A percentile compares a stretch with the other conserved stretches of the same genome.
Conservation (phyloP, 2,329 filamentous ascomycete genomes). For the Achaetomium macrosporum region DNA sequence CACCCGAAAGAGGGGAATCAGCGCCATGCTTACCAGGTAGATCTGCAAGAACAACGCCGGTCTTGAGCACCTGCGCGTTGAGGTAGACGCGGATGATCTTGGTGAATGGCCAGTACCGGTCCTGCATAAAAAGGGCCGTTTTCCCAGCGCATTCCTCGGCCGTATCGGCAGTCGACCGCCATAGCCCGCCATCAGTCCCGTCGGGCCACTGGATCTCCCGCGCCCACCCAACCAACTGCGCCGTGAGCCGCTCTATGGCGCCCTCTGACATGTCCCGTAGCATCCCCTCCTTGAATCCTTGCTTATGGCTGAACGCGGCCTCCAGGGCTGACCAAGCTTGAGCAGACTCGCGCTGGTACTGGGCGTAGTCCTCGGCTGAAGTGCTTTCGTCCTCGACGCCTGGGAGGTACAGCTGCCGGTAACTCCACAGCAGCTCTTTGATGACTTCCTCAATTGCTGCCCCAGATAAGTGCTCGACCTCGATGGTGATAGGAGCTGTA, state of each 20-base stretch:
- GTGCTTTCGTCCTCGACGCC: background rate
- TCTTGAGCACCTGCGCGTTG: background rate
- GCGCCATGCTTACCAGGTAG: background rate
- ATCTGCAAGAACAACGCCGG: background rate
- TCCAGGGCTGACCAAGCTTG: background rate
- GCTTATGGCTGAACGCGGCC: background rate
- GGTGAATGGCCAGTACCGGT: background rate
- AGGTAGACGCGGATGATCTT: background rate
- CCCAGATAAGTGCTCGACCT: background rate
- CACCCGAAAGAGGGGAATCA: background rate
- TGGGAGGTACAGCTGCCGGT: background rate
- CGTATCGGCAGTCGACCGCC: background rate
- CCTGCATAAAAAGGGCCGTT: background rate
- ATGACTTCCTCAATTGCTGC: background rate
- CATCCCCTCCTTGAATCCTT: background rate
- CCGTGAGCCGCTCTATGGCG: background rate
- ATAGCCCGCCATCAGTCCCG: background rate
- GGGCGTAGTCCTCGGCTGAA: background rate
- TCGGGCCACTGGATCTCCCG: background rate
- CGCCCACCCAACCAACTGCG: background rate
- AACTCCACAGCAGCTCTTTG: background rate
- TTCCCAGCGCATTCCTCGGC: background rate
- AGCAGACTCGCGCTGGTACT: background rate
- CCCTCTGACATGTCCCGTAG: background rate
- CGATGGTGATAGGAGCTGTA: background rate